Base-by-base conservation (phyloP, 352 stramenopile species). In the Elongisporangium anandrum region DNA sequence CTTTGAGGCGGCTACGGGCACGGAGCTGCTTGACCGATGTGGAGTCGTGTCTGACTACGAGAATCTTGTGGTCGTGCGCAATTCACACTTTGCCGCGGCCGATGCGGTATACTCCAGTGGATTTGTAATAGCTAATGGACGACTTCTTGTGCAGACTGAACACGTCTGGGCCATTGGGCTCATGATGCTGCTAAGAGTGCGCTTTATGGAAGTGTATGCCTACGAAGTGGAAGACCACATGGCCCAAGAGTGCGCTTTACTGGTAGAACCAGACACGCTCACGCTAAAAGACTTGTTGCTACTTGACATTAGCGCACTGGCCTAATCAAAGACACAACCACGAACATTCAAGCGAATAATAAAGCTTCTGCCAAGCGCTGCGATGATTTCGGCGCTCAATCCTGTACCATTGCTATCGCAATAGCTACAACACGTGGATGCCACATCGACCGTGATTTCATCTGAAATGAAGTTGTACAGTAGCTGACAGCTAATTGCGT, bases 81-180 rank as follows among this genome's bases (percentile, higher is more conserved):
- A 34, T 34, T 34, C 24, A 7, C 24, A 34, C 24, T 34, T 34
- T 34, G 24, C 24, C 24, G 24, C 24, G 4, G 24, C 24, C 39
- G 76, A 85, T 13, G 77, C 70, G 1, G 78, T 89, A 41, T 87
- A 83, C 63, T 75, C 75, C 60, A 83, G 73, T 50, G 79, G 77
- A 1, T 88, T 72, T 50, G 70, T 88, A 10, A 72, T 86, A 49
- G 74, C 67, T 10, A 79, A 81, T 56, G 60, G 67, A 45, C 79
- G 77, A 54, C 79, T 74, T 26, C 60, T 84, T 15, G 66, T 87
- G n/a, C 57, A 56, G 2, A 77, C 72, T 0, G 65, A 72, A 51
- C 71, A 86, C 53, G 59, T 79, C 21, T 60, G 67, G 54, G 61
- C 65, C 3, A 63, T 84, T 5, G 47, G 77, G 34, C 50, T 79